A percentile compares a stretch with the other conserved stretches of the same genome.
Evolutionary conservation across 345 rosid genomes (phyloP).

Genomic region (Clausena lansium): DNA sequence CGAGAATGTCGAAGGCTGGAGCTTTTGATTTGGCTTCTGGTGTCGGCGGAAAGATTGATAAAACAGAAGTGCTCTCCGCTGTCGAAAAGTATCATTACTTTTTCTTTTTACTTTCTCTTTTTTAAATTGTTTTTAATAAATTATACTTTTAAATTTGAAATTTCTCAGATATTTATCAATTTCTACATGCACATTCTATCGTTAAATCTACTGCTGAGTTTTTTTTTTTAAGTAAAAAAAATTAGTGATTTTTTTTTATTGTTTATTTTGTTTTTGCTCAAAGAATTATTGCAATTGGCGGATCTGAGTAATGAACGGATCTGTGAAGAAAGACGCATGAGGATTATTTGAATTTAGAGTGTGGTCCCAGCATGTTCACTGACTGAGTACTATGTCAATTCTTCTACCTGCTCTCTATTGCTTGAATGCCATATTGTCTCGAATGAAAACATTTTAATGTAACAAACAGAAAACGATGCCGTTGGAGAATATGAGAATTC

Average conservation of each 20-base stretch:
- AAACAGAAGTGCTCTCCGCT: constrained; percentile 74
- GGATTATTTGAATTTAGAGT: neutral
- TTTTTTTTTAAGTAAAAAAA: neutral
- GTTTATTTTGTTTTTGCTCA: neutral
- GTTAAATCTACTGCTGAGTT: neutral
- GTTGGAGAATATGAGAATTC: neutral
- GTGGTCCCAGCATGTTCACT: neutral
- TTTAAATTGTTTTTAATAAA: too few relatives aligned
- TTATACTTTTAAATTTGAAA: too few relatives aligned
- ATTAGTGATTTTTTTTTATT: neutral
- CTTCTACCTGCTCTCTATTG: neutral
- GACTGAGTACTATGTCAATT: neutral
- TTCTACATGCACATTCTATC: neutral
- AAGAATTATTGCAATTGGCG: too few relatives aligned
- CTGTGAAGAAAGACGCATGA: neutral
- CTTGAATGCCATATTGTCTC: neutral
- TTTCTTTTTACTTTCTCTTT: too few relatives aligned
- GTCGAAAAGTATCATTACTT: constrained; percentile 58
- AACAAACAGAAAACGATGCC: neutral
- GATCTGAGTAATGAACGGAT: neutral
- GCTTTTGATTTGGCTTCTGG: constrained; percentile 91
- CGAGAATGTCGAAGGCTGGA: constrained; percentile 55
- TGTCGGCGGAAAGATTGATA: constrained; percentile 85
- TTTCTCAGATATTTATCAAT: neutral
- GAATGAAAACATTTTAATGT: neutral